A percentile compares a stretch with the other conserved stretches of the same genome.
phyloP scores from a whole-genome alignment of 768 basidiomycete genomes.

The Candolleomyces aberdarensis region DNA sequence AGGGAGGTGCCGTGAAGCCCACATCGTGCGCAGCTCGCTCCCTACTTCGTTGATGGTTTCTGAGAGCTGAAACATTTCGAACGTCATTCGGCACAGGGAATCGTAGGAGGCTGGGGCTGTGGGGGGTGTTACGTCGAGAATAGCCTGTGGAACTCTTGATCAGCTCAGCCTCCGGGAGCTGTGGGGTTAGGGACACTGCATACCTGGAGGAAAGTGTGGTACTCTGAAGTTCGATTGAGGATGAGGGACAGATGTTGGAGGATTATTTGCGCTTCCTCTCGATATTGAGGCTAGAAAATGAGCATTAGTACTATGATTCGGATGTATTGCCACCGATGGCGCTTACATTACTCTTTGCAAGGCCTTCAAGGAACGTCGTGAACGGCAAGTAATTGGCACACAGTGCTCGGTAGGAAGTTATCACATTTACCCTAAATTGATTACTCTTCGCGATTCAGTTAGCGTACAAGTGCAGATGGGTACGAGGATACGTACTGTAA shows the following conservation, averaged over 20 bases:
- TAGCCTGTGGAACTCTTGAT: constrained; percentile 15
- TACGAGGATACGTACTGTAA: constrained; percentile 15
- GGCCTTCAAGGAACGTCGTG: constrained; percentile 21
- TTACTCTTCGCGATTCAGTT: constrained; percentile 16
- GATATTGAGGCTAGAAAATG: background rate
- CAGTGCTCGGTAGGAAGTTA: constrained; percentile 33
- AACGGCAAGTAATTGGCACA: constrained; percentile 31
- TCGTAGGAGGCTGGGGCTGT: constrained; percentile 26
- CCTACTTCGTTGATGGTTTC: constrained; percentile 37
- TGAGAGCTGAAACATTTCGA: constrained; percentile 27
- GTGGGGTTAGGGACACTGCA: background rate
- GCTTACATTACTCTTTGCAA: background rate
- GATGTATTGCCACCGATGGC: background rate
- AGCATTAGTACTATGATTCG: background rate
- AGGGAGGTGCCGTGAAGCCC: constrained; percentile 21
- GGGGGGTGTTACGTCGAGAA: constrained; percentile 27
- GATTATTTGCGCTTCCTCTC: constrained; percentile 21
- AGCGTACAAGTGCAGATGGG: background rate
- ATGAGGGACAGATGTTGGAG: constrained; percentile 28
- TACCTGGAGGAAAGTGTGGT: constrained; percentile 28
- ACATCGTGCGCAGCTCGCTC: constrained; percentile 32
- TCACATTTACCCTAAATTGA: constrained; percentile 23
- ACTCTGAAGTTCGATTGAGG: constrained; percentile 29
- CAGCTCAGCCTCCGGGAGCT: background rate
- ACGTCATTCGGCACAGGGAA: constrained; percentile 29